Conservation (phyloP, 177 flowering plant species). For the Vitis hybrid region DNA sequence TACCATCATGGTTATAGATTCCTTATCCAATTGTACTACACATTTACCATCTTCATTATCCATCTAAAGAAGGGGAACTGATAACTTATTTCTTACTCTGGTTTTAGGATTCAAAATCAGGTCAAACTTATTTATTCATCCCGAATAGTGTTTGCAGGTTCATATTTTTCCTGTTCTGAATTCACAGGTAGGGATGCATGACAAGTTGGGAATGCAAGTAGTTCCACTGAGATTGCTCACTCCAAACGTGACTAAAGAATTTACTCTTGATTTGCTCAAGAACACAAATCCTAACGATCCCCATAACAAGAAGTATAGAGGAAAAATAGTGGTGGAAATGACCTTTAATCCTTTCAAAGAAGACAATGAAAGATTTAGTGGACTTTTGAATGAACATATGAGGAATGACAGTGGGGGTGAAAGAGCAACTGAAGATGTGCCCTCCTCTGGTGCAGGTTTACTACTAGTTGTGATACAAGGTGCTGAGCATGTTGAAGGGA, state of each 20-base stretch:
- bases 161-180: constrained; percentile 3
- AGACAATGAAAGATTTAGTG: constrained; percentile 40
- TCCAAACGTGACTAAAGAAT: constrained; percentile 48
- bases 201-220: constrained; percentile 73
- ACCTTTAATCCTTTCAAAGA: constrained; percentile 60
- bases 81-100: too few species aligned
- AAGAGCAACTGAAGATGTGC: constrained; percentile 5
- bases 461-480: constrained; percentile 52
- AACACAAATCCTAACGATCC: constrained; percentile 48
- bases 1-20: too few species aligned
- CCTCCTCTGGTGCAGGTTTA: constrained; percentile 49
- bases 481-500: constrained; percentile 77
- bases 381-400: constrained; percentile 19
- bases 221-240: constrained; percentile 53
- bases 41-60: too few species aligned
- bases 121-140: too few species aligned
- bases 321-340: constrained; percentile 62
- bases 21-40: background rate
- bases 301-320: constrained; percentile 62
- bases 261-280: constrained; percentile 66
- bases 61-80: too few species aligned
- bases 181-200: constrained; percentile 75
- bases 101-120: too few species aligned
- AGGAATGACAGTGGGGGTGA: constrained; percentile 17
- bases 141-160: background rate